Conservation (phyloP, 768 basidiomycete species). For the Pholiota molesta region DNA sequence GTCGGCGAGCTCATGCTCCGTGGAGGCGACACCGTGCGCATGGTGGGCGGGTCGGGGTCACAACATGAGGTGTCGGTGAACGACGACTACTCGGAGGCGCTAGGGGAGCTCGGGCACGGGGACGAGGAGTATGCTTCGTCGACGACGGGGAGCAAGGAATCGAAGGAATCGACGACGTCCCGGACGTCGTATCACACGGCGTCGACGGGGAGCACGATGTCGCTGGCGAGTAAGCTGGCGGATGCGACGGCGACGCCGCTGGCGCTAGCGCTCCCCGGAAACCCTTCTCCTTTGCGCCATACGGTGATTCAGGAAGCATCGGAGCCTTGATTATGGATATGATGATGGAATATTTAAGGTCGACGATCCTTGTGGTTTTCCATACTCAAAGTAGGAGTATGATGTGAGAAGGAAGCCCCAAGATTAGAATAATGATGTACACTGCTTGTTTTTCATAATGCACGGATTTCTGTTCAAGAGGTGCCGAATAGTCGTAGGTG, state of each 20-base stretch:
- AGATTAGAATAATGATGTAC: constrained; percentile 7
- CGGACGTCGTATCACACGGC: constrained; percentile 19
- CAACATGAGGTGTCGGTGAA: constrained; percentile 9
- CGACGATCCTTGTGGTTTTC: not conserved
- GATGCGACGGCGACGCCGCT: constrained; percentile 15
- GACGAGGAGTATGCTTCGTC: constrained; percentile 11
- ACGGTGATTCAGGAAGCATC: not conserved
- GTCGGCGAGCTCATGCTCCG: constrained; percentile 28
- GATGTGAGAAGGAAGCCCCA: not conserved
- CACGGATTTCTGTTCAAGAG: not conserved
- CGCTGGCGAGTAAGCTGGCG: constrained; percentile 13
- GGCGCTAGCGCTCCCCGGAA: not conserved
- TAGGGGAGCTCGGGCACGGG: constrained; percentile 16
- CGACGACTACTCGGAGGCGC: constrained; percentile 17
- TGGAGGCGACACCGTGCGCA: constrained; percentile 35
- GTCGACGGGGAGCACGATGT: constrained; percentile 12
- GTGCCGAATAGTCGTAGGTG: too few relatives aligned
- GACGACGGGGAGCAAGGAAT: constrained; percentile 16
- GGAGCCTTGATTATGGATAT: not conserved
- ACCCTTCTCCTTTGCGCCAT: constrained; percentile 1
- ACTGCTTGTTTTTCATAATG: constrained; percentile 1
- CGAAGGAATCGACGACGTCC: not conserved
- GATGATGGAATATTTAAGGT: not conserved
- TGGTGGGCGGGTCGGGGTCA: constrained; percentile 15
- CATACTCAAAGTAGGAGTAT: not conserved